These are phyloP conservation scores for Rhizopogon rudus DNA, from an alignment of 768 basidiomycete genomes.

Conservation along the genomic window DNA sequence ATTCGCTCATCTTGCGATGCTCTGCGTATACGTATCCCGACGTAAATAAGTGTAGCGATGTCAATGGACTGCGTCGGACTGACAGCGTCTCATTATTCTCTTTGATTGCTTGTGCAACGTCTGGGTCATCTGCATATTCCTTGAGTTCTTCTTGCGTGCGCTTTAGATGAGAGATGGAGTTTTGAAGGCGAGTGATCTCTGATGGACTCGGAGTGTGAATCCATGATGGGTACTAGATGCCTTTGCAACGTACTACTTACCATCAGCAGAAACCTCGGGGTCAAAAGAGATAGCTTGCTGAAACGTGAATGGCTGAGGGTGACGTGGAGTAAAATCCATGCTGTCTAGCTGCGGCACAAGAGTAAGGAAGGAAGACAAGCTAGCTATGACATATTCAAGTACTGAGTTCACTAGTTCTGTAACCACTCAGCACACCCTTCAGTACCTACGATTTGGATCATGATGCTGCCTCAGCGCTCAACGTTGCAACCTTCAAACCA, in stretches of 20 bases:
- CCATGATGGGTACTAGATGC: neutral
- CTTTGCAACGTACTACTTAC: slow-evolving; percentile 29
- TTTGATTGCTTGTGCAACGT: slow-evolving; percentile 52
- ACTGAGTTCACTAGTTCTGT: too few species aligned
- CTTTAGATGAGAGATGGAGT: slow-evolving; percentile 60
- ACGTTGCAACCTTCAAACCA: too few species aligned
- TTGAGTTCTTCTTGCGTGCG: slow-evolving; percentile 57
- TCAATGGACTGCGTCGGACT: neutral
- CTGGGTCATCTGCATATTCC: slow-evolving; percentile 48
- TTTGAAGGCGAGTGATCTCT: slow-evolving; percentile 76
- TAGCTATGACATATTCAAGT: neutral
- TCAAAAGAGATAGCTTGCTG: slow-evolving; percentile 60
- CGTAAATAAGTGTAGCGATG: slow-evolving; percentile 2
- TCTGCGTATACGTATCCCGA: slow-evolving; percentile 32
- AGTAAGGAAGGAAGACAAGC: too few species aligned
- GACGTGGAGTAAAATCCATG: slow-evolving; percentile 63
- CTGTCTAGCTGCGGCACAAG: too few species aligned
- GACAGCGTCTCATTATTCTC: slow-evolving; percentile 76
- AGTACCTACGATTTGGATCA: too few species aligned
- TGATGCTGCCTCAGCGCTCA: too few species aligned
- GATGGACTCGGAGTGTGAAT: slow-evolving; percentile 1
- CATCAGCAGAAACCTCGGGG: slow-evolving; percentile 65
- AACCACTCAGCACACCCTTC: too few species aligned
- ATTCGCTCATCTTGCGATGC: slow-evolving; percentile 78
- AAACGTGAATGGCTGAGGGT: slow-evolving; percentile 73